These are phyloP conservation scores for Kodamaea sagamina DNA, from an alignment of 805 yeast genomes.

Conservation along the genomic window DNA sequence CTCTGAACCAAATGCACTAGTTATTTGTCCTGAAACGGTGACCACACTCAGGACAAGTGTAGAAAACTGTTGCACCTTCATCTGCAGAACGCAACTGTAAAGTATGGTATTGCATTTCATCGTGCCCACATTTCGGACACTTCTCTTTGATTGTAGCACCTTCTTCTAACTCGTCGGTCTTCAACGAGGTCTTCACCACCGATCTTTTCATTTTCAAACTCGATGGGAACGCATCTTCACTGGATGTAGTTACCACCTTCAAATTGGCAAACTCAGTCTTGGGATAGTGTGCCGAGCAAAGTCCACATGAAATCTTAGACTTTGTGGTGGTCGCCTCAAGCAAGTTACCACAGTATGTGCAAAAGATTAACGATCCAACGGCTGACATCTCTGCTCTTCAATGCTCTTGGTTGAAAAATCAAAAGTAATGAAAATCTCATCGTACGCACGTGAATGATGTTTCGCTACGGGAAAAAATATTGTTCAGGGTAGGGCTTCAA, in stretches of 20 bases:
- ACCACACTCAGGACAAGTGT: slow-evolving; percentile 92
- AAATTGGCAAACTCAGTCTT: slow-evolving; percentile 65
- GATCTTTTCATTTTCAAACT: slow-evolving; percentile 77
- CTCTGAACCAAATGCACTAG: slow-evolving; percentile 27
- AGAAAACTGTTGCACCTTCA: slow-evolving; percentile 99
- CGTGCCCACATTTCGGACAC: slow-evolving; percentile 98
- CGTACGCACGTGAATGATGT: neutral
- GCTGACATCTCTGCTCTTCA: slow-evolving; percentile 68
- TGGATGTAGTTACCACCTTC: slow-evolving; percentile 83
- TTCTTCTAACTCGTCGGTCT: slow-evolving; percentile 77
- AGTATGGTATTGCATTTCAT: slow-evolving; percentile 97
- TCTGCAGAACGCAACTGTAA: slow-evolving; percentile 96
- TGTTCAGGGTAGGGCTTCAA: too few relatives aligned
- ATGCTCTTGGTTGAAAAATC: slow-evolving; percentile 8
- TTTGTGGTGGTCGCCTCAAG: slow-evolving; percentile 63
- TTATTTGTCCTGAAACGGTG: slow-evolving; percentile 94
- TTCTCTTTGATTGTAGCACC: slow-evolving; percentile 97
- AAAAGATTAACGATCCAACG: slow-evolving; percentile 93
- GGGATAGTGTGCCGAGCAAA: slow-evolving; percentile 47
- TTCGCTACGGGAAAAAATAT: too few relatives aligned
- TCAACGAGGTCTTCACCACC: slow-evolving; percentile 82
- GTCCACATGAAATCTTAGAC: slow-evolving; percentile 55
- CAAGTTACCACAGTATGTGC: slow-evolving; percentile 89
- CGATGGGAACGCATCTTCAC: slow-evolving; percentile 94
- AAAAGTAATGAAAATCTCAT: slow-evolving; percentile 8